Evolutionary conservation across 495 filamentous ascomycete genomes (phyloP), one percentile per base, ranked within the genome.

Genomic region (Hyphodiscus hymeniophilus): DNA sequence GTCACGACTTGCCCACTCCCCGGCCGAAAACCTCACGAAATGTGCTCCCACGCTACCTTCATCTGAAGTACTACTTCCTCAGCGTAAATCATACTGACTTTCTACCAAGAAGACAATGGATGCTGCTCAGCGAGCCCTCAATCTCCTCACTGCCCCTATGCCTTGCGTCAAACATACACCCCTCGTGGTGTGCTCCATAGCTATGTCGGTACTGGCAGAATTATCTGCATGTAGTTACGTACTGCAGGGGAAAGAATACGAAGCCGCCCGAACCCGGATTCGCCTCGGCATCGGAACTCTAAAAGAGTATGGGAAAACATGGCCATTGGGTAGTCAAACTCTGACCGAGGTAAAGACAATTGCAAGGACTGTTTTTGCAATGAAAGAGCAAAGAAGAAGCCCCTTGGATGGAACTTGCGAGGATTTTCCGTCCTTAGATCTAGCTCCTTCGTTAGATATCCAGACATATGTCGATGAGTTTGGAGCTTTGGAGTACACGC

Each of bases 31-130:
- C 58, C 67, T 60, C 30, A 60, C 57, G 15, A 57, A 52, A 22
- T 63, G 63, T 38, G 52, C 65, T 50, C 51, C 68, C 45, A 28
- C 55, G 28, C 16, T n/a, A 15, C 74, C 30, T 61, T 70, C 26
- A 69, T 68, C 46, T 66, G 74, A 58, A 18, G 17, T 36, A 3
- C 13, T 58, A 44, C 55, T 8, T 54, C 18, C 21, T 18, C 17
- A 63, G 62, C 48, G 69, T 60, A 50, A 59, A 60, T 46, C 66
- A 66, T 32, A 64, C 67, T 66, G 71, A 16, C 56, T 72, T 16
- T 81, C 85, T 57, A 79, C 79, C 11, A 75, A 76, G 48, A 82
- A 83, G 48, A 77, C 80, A 28, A 61, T 84, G 38, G 75, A 79
- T 31, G 81, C 79, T 0, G 81, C 82, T 30, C 80, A 81, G 47